Evolutionary conservation across 345 rosid species (phyloP).

Genomic region (Gossypium longicalyx): DNA sequence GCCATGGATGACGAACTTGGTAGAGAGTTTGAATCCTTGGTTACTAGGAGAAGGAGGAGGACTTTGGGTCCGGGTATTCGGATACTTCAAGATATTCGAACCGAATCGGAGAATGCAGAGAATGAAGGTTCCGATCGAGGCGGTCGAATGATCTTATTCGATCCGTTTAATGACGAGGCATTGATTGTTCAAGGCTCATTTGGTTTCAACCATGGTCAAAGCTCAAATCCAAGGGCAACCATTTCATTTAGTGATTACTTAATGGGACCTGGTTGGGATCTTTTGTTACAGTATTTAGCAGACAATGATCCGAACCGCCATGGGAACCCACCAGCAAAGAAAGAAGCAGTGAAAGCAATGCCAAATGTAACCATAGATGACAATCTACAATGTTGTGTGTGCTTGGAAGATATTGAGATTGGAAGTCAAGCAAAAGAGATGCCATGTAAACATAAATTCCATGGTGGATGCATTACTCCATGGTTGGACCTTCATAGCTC

Average conservation of each 20-base stretch:
- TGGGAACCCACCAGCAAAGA: background rate
- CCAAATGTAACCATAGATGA: constrained; percentile 27
- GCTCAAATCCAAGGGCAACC: background rate
- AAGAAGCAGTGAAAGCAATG: constrained; percentile 33
- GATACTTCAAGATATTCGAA: constrained; percentile 28
- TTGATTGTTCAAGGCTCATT: constrained; percentile 31
- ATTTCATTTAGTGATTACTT: constrained; percentile 24
- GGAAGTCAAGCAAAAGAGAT: constrained; percentile 61
- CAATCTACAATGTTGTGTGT: constrained; percentile 37
- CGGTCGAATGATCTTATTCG: constrained; percentile 21
- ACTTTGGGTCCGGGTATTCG: constrained; percentile 13
- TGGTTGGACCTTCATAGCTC: constrained; percentile 64
- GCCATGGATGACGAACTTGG: constrained; percentile 21
- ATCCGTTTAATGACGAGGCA: constrained; percentile 36
- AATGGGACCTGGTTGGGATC: constrained; percentile 41
- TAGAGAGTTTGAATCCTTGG: constrained; percentile 23
- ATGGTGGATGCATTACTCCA: constrained; percentile 41
- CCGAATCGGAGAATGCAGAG: constrained; percentile 12
- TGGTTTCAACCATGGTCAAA: constrained; percentile 1
- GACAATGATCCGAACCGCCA: constrained; percentile 29
- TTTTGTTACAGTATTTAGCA: constrained; percentile 38
- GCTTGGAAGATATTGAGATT: constrained; percentile 51
- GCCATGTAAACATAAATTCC: constrained; percentile 63
- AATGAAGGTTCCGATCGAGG: background rate
- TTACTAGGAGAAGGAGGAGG: constrained; percentile 16